phyloP scores from a whole-genome alignment of 768 basidiomycete genomes.

The Tylopilus rubrobrunneus region DNA sequence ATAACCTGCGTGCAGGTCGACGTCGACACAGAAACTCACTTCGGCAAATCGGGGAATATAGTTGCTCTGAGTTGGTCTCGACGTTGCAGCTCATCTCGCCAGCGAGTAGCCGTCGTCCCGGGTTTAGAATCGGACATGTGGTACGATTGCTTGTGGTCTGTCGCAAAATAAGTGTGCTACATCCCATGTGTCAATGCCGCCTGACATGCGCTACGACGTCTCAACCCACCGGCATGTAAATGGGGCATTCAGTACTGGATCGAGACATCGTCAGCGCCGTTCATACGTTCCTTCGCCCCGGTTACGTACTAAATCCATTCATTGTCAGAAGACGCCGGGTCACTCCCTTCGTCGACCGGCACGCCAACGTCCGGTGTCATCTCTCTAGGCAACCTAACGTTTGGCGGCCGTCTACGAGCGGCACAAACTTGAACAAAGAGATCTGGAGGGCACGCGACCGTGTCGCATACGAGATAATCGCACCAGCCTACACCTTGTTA shows the following conservation, averaged over 20 bases:
- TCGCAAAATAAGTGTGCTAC: slow-evolving; percentile 47
- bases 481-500: slow-evolving; percentile 38
- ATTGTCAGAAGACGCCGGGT: slow-evolving; percentile 37
- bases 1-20: background rate
- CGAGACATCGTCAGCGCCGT: slow-evolving; percentile 3
- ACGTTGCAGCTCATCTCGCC: slow-evolving; percentile 38
- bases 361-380: slow-evolving; percentile 23
- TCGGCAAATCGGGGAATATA: slow-evolving; percentile 43
- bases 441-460: slow-evolving; percentile 41
- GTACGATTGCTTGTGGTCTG: slow-evolving; percentile 48
- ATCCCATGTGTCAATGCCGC: background rate
- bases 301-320: slow-evolving; percentile 44
- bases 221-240: slow-evolving; percentile 42
- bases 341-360: slow-evolving; percentile 35
- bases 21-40: slow-evolving; percentile 24
- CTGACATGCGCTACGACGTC: background rate
- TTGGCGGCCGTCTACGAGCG: slow-evolving; percentile 13
- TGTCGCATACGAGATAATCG: slow-evolving; percentile 45
- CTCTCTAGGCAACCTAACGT: background rate
- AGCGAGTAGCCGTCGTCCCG: slow-evolving; percentile 24
- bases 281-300: background rate
- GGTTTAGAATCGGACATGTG: slow-evolving; percentile 14
- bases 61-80: slow-evolving; percentile 35
- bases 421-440: slow-evolving; percentile 32
- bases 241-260: slow-evolving; percentile 39